Conservation (phyloP, 148 eudicot genomes). For the Cornus kousa region DNA sequence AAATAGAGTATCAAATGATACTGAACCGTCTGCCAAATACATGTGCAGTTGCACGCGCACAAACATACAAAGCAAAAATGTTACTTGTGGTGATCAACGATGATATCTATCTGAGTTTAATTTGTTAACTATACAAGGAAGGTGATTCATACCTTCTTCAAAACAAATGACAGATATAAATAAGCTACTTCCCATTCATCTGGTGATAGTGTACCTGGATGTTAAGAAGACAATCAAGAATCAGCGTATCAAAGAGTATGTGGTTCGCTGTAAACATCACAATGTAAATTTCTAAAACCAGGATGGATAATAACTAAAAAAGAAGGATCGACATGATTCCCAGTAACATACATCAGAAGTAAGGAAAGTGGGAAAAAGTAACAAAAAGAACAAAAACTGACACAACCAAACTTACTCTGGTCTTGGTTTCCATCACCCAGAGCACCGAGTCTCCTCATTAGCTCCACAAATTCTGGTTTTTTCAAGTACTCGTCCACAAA, state of each 20-base stretch:
- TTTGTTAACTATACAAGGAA: not conserved
- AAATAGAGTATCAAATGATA: not conserved
- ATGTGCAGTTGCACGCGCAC: too few relatives aligned
- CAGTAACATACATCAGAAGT: not conserved
- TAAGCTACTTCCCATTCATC: constrained; percentile 99
- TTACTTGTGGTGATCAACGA: not conserved
- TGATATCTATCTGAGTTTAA: not conserved
- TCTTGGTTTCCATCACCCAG: constrained; percentile 90
- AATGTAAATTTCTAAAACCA: not conserved
- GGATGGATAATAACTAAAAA: not conserved
- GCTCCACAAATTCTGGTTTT: constrained; percentile 74
- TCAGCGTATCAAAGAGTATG: not conserved
- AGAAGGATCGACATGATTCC: not conserved
- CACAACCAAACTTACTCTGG: constrained; percentile 49
- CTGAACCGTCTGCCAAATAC: not conserved
- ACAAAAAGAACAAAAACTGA: not conserved
- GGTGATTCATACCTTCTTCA: constrained; percentile 65
- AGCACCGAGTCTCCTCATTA: constrained; percentile 95
- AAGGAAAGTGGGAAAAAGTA: not conserved
- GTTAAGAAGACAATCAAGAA: constrained; percentile 5
- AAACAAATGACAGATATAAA: constrained; percentile 76
- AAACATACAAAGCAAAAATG: not conserved
- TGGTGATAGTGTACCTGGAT: constrained; percentile 76
- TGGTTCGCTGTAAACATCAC: not conserved
- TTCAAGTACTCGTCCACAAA: constrained; percentile 91